These are phyloP conservation scores for Phytopythium montanum DNA, from an alignment of 352 stramenopile genomes.

Conservation along the genomic window DNA sequence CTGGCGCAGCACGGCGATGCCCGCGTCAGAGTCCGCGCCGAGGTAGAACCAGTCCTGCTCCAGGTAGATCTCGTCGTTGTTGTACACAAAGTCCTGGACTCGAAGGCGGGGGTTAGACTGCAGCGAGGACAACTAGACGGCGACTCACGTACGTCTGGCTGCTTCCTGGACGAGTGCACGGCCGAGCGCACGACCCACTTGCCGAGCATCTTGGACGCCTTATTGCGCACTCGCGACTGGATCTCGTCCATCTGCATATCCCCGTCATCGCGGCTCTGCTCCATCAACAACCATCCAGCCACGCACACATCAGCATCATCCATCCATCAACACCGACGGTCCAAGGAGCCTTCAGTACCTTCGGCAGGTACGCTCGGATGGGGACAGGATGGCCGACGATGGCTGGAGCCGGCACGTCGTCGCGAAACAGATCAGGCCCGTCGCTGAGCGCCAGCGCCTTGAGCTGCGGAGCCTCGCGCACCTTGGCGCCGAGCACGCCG, in stretches of 20 bases:
- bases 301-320: not conserved
- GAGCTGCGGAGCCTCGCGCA: conserved; percentile 67
- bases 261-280: conserved; percentile 56
- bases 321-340: too few species aligned
- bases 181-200: conserved; percentile 79
- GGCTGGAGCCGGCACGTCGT: conserved; percentile 35
- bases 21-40: conserved; percentile 56
- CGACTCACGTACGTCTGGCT: conserved; percentile 40
- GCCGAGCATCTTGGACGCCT: conserved; percentile 65
- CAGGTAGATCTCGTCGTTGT: conserved; percentile 78
- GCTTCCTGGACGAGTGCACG: conserved; percentile 29
- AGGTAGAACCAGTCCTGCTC: conserved; percentile 87
- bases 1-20: conserved; percentile 61
- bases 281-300: not conserved
- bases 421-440: conserved; percentile 37
- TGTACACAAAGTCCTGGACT: conserved; percentile 71
- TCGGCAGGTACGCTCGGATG: conserved; percentile 65
- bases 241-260: conserved; percentile 78
- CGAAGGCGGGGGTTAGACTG: not conserved
- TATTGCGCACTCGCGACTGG: conserved; percentile 76
- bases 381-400: conserved; percentile 57
- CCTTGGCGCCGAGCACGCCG: conserved; percentile 67
- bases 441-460: conserved; percentile 51
- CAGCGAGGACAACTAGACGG: not conserved
- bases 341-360: conserved; percentile 24